Evolutionary conservation across 768 basidiomycete species (phyloP).

Genomic region (Hericium coralloides): DNA sequence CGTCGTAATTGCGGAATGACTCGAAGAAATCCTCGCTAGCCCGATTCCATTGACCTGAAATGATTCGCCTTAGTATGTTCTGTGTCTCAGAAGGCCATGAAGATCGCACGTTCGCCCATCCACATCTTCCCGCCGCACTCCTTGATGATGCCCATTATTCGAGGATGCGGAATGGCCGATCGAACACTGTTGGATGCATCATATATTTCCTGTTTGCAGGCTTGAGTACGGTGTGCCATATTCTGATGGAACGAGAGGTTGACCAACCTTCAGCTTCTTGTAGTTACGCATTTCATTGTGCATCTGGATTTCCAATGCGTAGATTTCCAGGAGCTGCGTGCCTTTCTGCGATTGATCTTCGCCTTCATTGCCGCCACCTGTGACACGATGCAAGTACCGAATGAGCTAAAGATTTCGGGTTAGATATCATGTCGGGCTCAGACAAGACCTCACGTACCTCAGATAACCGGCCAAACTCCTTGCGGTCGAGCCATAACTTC

Average conservation of each 20-base stretch:
- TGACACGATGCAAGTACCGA: constrained; percentile 64
- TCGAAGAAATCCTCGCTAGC: constrained; percentile 99
- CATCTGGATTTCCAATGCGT: constrained; percentile 99
- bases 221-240: neutral
- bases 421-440: neutral
- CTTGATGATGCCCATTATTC: constrained; percentile 98
- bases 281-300: constrained; percentile 93
- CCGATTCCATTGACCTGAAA: constrained; percentile 85
- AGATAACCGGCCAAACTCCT: constrained; percentile 78
- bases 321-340: constrained; percentile 91
- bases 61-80: neutral
- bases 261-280: constrained; percentile 83
- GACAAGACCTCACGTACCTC: constrained; percentile 39
- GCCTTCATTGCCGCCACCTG: constrained; percentile 48
- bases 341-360: constrained; percentile 89
- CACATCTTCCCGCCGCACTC: constrained; percentile 99
- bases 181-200: constrained; percentile 89
- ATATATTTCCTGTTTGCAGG: constrained; percentile 77
- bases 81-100: neutral
- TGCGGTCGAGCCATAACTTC: constrained; percentile 93
- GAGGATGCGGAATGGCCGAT: constrained; percentile 94
- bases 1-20: constrained; percentile 97
- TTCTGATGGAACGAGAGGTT: neutral
- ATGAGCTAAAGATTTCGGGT: constrained; percentile 44
- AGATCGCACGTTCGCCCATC: constrained; percentile 90